A percentile compares a stretch with the other conserved stretches of the same genome.
phyloP scores from a whole-genome alignment of 139 green algal genomes.

The Picochlorum sp. region DNA sequence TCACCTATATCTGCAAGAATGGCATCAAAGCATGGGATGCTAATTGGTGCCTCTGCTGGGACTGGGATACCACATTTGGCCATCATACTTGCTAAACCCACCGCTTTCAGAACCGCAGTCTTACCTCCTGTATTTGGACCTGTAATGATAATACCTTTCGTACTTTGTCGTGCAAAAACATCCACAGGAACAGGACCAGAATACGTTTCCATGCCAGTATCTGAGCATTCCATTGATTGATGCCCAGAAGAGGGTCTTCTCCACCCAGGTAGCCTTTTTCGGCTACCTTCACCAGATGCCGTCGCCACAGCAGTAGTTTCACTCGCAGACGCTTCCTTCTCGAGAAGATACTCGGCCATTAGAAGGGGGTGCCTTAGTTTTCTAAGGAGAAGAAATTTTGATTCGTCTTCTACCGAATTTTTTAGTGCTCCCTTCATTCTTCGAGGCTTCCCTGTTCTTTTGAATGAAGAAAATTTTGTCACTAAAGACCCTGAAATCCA shows the following conservation, averaged over 20 bases:
- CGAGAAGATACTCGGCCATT: slow-evolving; percentile 45
- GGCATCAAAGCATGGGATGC: slow-evolving; percentile 54
- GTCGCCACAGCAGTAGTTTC: background rate
- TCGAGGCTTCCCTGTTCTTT: slow-evolving; percentile 12
- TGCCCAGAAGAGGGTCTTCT: background rate
- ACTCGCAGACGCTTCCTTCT: slow-evolving; percentile 8
- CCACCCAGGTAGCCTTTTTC: slow-evolving; percentile 9
- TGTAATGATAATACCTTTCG: slow-evolving; percentile 45
- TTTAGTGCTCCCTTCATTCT: background rate
- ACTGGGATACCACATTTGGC: slow-evolving; percentile 71
- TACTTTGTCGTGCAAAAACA: slow-evolving; percentile 38
- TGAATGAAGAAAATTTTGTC: slow-evolving; percentile 44
- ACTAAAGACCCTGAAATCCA: slow-evolving; percentile 55
- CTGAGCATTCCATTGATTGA: background rate
- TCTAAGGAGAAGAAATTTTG: slow-evolving; percentile 28
- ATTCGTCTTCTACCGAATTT: slow-evolving; percentile 13
- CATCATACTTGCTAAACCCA: slow-evolving; percentile 74
- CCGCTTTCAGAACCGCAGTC: slow-evolving; percentile 82
- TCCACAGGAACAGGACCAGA: slow-evolving; percentile 44
- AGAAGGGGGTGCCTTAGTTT: slow-evolving; percentile 65
- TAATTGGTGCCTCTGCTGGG: slow-evolving; percentile 47
- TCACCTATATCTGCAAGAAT: slow-evolving; percentile 88
- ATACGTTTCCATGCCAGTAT: background rate
- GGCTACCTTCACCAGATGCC: background rate
- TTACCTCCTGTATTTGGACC: slow-evolving; percentile 65